Percentiles rank a stretch among this genome's conserved stretches.
phyloP scores from a whole-genome alignment of 257 asterid genomes.

The Sherardia arvensis region DNA sequence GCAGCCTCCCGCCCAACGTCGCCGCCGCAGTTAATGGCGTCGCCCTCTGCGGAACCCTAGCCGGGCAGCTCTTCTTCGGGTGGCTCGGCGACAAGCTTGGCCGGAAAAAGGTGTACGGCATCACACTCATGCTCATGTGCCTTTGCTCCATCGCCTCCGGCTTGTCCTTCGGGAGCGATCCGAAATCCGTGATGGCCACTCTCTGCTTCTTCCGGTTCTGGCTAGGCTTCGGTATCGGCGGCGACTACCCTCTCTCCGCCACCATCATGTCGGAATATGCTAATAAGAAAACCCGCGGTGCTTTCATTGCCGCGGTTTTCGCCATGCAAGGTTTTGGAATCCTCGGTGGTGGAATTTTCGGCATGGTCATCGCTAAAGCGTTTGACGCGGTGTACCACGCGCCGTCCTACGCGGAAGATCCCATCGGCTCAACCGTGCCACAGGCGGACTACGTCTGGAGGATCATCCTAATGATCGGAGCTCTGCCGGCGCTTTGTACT shows the following conservation, averaged over 20 bases:
- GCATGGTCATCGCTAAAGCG: constrained; percentile 26
- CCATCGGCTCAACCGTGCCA: constrained; percentile 33
- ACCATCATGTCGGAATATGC: constrained; percentile 69
- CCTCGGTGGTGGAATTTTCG: constrained; percentile 40
- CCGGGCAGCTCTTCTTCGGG: constrained; percentile 59
- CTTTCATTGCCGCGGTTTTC: constrained; percentile 51
- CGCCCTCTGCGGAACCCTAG: constrained; percentile 46
- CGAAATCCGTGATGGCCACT: constrained; percentile 38
- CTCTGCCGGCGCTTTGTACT: constrained; percentile 41
- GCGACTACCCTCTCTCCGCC: constrained; percentile 63
- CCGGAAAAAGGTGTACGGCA: constrained; percentile 46
- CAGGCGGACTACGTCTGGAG: constrained; percentile 58
- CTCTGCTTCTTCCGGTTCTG: constrained; percentile 58
- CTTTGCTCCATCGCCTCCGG: constrained; percentile 45
- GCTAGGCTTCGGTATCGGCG: constrained; percentile 65
- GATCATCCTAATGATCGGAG: constrained; percentile 47
- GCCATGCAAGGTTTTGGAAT: constrained; percentile 70
- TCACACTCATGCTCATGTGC: constrained; percentile 46
- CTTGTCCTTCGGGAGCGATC: constrained; percentile 33
- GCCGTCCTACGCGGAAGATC: constrained; percentile 43
- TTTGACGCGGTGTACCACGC: constrained; percentile 25
- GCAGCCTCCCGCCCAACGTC: constrained; percentile 46
- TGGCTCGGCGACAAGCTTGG: constrained; percentile 60
- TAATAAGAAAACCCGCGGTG: constrained; percentile 56
- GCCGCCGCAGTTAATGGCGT: constrained; percentile 56